Percentiles rank a stretch among this genome's conserved stretches.
Evolutionary conservation across 345 rosid genomes (phyloP).

Genomic region (Hibiscus mutabilis): DNA sequence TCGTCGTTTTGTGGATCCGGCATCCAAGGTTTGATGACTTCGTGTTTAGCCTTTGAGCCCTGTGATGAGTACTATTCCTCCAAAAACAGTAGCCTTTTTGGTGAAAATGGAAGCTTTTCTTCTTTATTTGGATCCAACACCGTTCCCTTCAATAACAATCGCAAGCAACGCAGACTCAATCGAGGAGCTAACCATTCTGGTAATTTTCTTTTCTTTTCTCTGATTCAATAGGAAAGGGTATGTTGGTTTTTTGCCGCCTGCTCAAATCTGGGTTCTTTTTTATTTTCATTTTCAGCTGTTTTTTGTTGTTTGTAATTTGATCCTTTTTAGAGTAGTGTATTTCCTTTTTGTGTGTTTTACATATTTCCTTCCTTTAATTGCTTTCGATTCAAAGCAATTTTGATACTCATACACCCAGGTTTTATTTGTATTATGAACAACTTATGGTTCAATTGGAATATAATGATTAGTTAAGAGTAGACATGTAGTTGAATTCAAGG

Average conservation of each 20-base stretch:
- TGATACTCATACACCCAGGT: background rate
- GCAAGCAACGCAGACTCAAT: slow-evolving; percentile 34
- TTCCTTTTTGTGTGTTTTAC: no score
- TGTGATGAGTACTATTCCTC: slow-evolving; percentile 48
- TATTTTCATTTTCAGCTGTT: background rate
- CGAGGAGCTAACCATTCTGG: slow-evolving; percentile 35
- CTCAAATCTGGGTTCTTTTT: background rate
- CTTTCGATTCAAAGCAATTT: background rate
- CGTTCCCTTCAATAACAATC: slow-evolving; percentile 23
- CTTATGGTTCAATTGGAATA: background rate
- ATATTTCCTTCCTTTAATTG: no score
- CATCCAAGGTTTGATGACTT: slow-evolving; percentile 27
- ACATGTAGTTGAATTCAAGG: background rate
- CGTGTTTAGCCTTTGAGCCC: slow-evolving; percentile 66
- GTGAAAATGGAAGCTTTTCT: slow-evolving; percentile 17
- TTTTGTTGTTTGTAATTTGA: background rate
- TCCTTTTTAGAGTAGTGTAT: background rate
- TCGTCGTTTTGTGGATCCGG: slow-evolving; percentile 39
- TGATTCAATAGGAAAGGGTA: background rate
- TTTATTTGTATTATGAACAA: background rate
- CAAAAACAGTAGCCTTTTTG: slow-evolving; percentile 25
- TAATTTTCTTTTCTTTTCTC: background rate
- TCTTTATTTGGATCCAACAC: slow-evolving; percentile 40
- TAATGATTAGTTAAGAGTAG: background rate
- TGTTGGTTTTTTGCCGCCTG: background rate